Base-by-base conservation (phyloP, 306 rosid species). In the Lathyrus tuberosus region DNA sequence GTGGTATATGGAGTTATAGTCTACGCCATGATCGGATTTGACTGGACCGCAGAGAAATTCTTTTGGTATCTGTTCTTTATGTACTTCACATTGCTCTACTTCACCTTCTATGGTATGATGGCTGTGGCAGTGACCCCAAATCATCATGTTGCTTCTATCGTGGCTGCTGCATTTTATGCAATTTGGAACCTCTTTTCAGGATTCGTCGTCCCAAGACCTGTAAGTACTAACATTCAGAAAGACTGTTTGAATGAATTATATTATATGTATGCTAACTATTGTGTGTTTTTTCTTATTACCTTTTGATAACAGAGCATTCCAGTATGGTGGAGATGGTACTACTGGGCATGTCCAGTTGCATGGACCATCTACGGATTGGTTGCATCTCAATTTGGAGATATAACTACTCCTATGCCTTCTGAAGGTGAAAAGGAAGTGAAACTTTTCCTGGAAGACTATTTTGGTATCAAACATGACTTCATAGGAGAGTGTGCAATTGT, bases 311-410 rank as follows among this genome's bases (percentile, higher is more conserved):
- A 52, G 78, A 69, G 20, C 31, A 79, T 79, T 5, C 76, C 97
- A 1, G 40, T 86, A 5, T 90, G 97, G 95, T 90, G 95, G 97
- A 81, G 83, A 57, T 90, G 95, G 97, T 90, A 88, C 72, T 86
- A 87, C 24, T 88, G 97, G 92, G 74, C 59, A 3, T 84, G 95
- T 59, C 97, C 97, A 1, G 77, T 88, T 22, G 89, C 89, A 4
- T 88, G 95, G 97, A 91, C 82, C 4, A 41, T 88, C 44, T 88
- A 91, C 62, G 95, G 97, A 76, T 69, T 91, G 82, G 47, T 86
- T 54, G 87, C 72, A 69, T 88, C 97, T 41, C 92, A 91, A 57
- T 91, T 69, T 51, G 86, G 79, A 71, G 86, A 86, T 14, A 4
- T 70, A 3, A 43, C n/a, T 4, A 44, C 57, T 0, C 0, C 6